Base-by-base conservation (phyloP, 805 yeast genomes). In the Saccharomycopsis fermentans region DNA sequence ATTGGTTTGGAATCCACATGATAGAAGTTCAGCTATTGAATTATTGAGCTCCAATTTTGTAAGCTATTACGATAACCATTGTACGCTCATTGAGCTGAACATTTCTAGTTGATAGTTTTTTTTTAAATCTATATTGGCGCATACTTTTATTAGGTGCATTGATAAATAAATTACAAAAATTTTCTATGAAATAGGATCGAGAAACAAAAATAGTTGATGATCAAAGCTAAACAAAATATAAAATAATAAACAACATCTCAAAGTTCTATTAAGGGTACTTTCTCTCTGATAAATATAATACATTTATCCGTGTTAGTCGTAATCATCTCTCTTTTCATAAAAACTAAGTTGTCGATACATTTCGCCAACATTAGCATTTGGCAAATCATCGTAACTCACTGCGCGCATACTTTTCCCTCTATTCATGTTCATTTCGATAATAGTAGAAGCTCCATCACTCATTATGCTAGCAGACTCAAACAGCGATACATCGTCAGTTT, bases 1-100 rank as follows among this genome's bases (percentile, higher is more conserved):
- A 32, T 60, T 60, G 37, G 34, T 56, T 19, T 60, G 63, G 63
- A 59, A 71, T 40, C 76, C 77, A 29, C 65, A 62, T 19, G 64
- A 69, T 32, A 69, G 78, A 62, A 68, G 69, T 9, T 55, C 62
- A 19, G 57, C 63, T 14, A 29, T 16, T 6, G 55, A 56, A 9
- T 29, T 59, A 19, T 43, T 59, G 12, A 12, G 27, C 16, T 29
- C 21, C 21, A 37, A 40, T 12, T 59, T 56, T 16, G 21, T 59
- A 29, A 26, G 27, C 5, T 52, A 53, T 34, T 57, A 48, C 36
- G 19, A 24, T 14, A 50, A 43, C n/a, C 39, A 54, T 21, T 24
- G 17, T 12, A 36, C 19, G 4, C 19, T 40, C 9, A 34, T 52
- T 2, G 55, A 52, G 35, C n/a, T 34, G 27, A 35, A 37, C 14